Conservation (phyloP, 495 filamentous ascomycete genomes). For the Podospora didyma region DNA sequence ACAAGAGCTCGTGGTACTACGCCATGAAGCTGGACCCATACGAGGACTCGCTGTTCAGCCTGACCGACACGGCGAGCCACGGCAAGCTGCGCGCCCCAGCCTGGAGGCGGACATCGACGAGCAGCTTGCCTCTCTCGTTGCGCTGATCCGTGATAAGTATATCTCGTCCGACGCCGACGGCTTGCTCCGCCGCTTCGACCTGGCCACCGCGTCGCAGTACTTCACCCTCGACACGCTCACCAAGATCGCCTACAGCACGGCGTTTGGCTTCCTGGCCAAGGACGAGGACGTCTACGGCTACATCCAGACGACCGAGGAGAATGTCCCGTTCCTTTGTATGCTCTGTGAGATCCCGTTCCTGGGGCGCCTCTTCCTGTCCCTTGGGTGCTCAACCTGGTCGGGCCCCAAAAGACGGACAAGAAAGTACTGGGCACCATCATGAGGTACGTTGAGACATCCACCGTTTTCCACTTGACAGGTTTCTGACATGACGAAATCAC, state of each 20-base stretch:
- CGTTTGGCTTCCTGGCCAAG: conserved; percentile 43
- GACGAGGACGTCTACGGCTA: conserved; percentile 50
- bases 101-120: conserved; percentile 45
- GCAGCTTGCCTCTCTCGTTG: conserved; percentile 32
- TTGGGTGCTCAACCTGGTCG: conserved; percentile 48
- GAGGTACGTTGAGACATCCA: conserved; percentile 27
- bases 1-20: conserved; percentile 30
- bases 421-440: conserved; percentile 37
- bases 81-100: conserved; percentile 38
- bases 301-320: conserved; percentile 35
- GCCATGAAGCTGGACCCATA: conserved; percentile 30
- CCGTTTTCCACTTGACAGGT: too few species aligned
- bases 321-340: conserved; percentile 22
- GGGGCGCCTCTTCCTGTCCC: conserved; percentile 29
- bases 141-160: conserved; percentile 34
- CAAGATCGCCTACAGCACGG: conserved; percentile 47
- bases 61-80: conserved; percentile 35
- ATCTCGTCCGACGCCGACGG: background rate
- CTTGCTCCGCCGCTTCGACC: conserved; percentile 31
- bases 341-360: conserved; percentile 28
- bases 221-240: conserved; percentile 52
- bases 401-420: conserved; percentile 52
- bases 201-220: conserved; percentile 38
- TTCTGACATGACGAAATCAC: too few species aligned
- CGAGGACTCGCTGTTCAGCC: conserved; percentile 36